These are phyloP conservation scores for Cercospora sesami DNA, from an alignment of 2,329 filamentous ascomycete species.

Conservation along the genomic window DNA sequence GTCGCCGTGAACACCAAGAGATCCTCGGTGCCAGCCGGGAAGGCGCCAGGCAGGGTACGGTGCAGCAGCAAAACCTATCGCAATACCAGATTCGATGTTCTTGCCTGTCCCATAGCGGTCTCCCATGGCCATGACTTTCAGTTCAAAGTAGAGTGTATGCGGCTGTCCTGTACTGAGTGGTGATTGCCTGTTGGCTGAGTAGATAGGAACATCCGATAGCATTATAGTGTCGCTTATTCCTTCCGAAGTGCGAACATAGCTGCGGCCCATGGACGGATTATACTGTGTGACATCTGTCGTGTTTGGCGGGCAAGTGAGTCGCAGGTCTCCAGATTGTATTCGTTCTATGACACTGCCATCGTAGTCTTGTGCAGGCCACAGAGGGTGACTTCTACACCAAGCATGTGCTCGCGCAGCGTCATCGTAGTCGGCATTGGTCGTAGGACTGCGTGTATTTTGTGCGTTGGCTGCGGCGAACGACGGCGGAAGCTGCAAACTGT, in stretches of 20 bases:
- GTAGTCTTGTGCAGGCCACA: conserved; percentile 54
- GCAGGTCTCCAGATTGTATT: conserved; percentile 54
- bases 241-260: conserved; percentile 39
- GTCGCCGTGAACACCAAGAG: conserved; percentile 74
- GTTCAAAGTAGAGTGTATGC: conserved; percentile 71
- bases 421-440: conserved; percentile 66
- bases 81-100: conserved; percentile 56
- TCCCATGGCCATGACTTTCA: conserved; percentile 56
- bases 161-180: conserved; percentile 52
- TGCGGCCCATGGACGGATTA: conserved; percentile 53
- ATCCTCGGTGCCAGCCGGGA: conserved; percentile 78
- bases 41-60: conserved; percentile 77
- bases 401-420: conserved; percentile 64
- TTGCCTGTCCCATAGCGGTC: conserved; percentile 30
- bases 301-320: conserved; percentile 46
- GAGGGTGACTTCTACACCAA: conserved; percentile 65
- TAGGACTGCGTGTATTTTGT: conserved; percentile 62
- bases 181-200: conserved; percentile 60
- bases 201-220: conserved; percentile 68
- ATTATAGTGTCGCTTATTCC: conserved; percentile 63
- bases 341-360: conserved; percentile 44
- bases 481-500: conserved; percentile 73
- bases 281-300: conserved; percentile 48
- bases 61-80: conserved; percentile 68
- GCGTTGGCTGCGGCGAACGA: conserved; percentile 49